Percentiles rank a stretch among this genome's conserved stretches.
Conservation (phyloP, 176 grass and related monocot species). For the Poa pratensis region DNA sequence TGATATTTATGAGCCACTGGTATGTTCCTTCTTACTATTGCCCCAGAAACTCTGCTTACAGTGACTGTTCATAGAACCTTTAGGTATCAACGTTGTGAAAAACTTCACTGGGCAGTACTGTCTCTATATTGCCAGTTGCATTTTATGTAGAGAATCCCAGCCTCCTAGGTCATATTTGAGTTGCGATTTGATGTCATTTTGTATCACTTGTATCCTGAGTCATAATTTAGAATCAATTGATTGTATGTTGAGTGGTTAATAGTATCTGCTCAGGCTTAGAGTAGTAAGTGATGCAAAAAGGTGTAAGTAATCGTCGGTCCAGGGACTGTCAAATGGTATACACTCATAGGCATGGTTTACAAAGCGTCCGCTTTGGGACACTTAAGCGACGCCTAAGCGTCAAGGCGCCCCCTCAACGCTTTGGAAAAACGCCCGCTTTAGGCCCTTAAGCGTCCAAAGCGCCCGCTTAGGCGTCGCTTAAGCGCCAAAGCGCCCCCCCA, state of each 20-base stretch:
- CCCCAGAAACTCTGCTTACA: slow-evolving; percentile 2
- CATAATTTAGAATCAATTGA: slow-evolving; percentile 1
- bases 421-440: too few species aligned
- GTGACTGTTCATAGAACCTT: neutral
- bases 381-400: too few species aligned
- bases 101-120: neutral
- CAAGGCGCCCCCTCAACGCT: too few species aligned
- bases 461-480: too few species aligned
- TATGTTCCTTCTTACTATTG: slow-evolving; percentile 30
- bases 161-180: neutral
- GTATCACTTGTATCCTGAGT: neutral
- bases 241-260: neutral
- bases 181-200: slow-evolving; percentile 9
- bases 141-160: slow-evolving; percentile 5
- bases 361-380: too few species aligned
- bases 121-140: neutral
- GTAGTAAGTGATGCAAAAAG: slow-evolving; percentile 16
- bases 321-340: neutral
- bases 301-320: neutral
- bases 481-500: too few species aligned
- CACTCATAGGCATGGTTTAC: too few species aligned
- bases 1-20: slow-evolving; percentile 81
- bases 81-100: neutral
- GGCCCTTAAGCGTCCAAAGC: too few species aligned
- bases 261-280: neutral